Percentiles rank a stretch among this genome's conserved stretches.
Evolutionary conservation across 306 rosid genomes (phyloP).

Genomic region (Potentilla sterilis): DNA sequence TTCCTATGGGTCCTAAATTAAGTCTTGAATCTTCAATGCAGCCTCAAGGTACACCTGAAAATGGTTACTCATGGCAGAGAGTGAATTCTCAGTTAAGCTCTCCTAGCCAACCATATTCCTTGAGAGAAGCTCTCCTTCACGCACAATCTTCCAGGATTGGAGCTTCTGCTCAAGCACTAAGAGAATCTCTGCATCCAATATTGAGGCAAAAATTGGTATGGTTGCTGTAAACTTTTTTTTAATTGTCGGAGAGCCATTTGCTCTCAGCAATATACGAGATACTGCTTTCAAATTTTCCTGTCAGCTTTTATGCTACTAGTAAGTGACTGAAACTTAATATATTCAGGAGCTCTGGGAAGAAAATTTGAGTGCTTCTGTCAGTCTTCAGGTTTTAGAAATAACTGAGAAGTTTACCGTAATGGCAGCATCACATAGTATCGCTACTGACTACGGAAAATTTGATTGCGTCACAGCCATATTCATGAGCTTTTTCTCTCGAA

Average conservation of each 20-base stretch:
- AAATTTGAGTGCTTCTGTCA: conserved; percentile 90
- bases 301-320: not conserved
- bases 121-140: conserved; percentile 98
- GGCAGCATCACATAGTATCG: conserved; percentile 81
- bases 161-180: conserved; percentile 95
- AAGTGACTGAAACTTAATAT: conserved; percentile 24
- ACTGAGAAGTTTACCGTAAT: conserved; percentile 71
- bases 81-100: conserved; percentile 95
- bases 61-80: conserved; percentile 91
- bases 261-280: not conserved
- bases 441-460: conserved; percentile 93
- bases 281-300: not conserved
- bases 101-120: conserved; percentile 97
- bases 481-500: conserved; percentile 85
- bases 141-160: conserved; percentile 99
- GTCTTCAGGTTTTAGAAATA: conserved; percentile 93
- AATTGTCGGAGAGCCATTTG: not conserved
- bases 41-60: conserved; percentile 99
- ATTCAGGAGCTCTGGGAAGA: conserved; percentile 99
- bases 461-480: conserved; percentile 88
- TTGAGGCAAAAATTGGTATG: conserved; percentile 94
- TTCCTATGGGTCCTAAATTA: conserved; percentile 4
- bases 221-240: not conserved
- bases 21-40: conserved; percentile 42
- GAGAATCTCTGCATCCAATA: conserved; percentile 95